phyloP scores from a whole-genome alignment of 2,329 filamentous ascomycete genomes.

The Amesomyces nigricolor region DNA sequence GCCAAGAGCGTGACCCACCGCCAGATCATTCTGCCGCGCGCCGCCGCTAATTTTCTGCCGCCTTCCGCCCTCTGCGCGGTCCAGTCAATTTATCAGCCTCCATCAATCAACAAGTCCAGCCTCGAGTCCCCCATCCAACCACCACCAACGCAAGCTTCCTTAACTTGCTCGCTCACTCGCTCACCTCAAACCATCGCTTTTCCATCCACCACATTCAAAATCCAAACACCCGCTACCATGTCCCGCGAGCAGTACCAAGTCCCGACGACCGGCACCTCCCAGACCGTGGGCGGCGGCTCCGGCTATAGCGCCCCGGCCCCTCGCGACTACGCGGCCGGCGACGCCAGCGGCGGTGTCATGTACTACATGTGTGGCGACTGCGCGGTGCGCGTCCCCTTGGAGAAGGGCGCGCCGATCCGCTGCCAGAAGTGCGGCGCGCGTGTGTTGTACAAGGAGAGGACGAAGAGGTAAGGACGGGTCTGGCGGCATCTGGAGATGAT shows the following conservation, averaged over 20 bases:
- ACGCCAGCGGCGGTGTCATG: conserved; percentile 45
- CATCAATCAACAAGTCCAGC: background rate
- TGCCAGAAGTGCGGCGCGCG: conserved; percentile 93
- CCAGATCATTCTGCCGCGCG: conserved; percentile 17
- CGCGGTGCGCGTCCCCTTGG: conserved; percentile 68
- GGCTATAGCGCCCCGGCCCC: conserved; percentile 23
- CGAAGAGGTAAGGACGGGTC: conserved; percentile 67
- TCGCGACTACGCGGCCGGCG: conserved; percentile 34
- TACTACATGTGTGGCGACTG: conserved; percentile 80
- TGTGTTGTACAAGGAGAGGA: conserved; percentile 95
- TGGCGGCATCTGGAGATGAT: no score
- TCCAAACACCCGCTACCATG: conserved; percentile 37
- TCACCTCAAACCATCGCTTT: background rate
- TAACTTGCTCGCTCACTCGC: background rate
- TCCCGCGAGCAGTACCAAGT: conserved; percentile 75
- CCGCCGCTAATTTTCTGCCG: conserved; percentile 23
- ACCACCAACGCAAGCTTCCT: background rate
- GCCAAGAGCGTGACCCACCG: background rate
- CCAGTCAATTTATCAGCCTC: background rate
- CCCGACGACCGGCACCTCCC: conserved; percentile 45
- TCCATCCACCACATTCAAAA: background rate
- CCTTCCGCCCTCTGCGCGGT: background rate
- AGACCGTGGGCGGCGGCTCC: conserved; percentile 33
- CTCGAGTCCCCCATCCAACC: background rate
- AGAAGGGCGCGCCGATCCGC: conserved; percentile 72